Evolutionary conservation across 805 yeast genomes (phyloP).

Genomic region (Ogataea populi-albae): DNA sequence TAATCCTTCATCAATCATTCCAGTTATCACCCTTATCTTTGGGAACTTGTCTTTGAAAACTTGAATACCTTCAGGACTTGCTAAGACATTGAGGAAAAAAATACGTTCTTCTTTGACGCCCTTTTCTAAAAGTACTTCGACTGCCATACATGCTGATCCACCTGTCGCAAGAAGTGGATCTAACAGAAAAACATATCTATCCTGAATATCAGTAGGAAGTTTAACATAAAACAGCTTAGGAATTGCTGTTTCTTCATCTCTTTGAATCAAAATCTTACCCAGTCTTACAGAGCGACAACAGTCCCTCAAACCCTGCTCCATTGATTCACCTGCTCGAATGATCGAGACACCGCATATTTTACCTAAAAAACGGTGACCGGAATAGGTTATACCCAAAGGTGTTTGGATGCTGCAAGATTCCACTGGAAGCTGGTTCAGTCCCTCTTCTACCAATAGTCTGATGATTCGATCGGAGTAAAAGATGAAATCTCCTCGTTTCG

Average conservation of each 20-base stretch:
- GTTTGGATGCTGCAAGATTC: constrained; percentile 63
- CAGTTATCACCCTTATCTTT: constrained; percentile 83
- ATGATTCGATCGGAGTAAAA: constrained; percentile 95
- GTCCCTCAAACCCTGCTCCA: constrained; percentile 98
- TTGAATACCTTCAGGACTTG: constrained; percentile 91
- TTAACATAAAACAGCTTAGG: constrained; percentile 93
- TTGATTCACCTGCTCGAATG: constrained; percentile 97
- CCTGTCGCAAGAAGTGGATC: constrained; percentile 99
- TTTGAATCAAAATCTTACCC: constrained; percentile 93
- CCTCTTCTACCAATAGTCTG: constrained; percentile 90
- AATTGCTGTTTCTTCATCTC: constrained; percentile 95
- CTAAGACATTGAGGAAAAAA: constrained; percentile 83
- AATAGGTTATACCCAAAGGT: constrained; percentile 67
- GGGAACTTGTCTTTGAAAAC: constrained; percentile 80
- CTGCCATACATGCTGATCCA: constrained; percentile 97
- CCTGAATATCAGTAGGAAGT: constrained; percentile 86
- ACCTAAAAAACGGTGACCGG: constrained; percentile 82
- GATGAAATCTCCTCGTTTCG: constrained; percentile 88
- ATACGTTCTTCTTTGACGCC: constrained; percentile 90
- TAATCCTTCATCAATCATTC: constrained; percentile 84
- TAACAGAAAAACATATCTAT: constrained; percentile 82
- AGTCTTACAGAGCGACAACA: constrained; percentile 95
- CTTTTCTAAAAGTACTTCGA: constrained; percentile 78
- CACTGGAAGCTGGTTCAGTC: constrained; percentile 92
- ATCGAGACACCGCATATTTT: constrained; percentile 98